phyloP scores from a whole-genome alignment of 306 rosid genomes.

The Quercus gilva region DNA sequence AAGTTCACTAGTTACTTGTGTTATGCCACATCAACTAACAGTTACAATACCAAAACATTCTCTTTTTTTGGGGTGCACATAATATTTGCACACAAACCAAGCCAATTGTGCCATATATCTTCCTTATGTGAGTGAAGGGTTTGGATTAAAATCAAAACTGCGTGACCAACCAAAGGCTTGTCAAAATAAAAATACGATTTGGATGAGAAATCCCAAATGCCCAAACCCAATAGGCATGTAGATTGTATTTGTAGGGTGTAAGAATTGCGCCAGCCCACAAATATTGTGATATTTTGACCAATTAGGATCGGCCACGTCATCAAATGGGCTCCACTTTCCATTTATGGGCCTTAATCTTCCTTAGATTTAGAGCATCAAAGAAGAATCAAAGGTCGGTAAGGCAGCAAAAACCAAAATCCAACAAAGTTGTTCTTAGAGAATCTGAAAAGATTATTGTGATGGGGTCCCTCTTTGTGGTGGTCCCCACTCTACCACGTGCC shows the following conservation, averaged over 20 bases:
- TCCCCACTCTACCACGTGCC: slow-evolving; percentile 22
- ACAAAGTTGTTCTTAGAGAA: background rate
- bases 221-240: background rate
- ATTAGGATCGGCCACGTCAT: slow-evolving; percentile 19
- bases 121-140: background rate
- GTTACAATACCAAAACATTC: no score
- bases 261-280: slow-evolving; percentile 26
- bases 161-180: slow-evolving; percentile 42
- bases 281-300: background rate
- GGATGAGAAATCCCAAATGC: background rate
- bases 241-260: background rate
- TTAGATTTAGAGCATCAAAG: background rate
- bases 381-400: background rate
- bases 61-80: background rate
- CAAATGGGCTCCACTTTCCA: slow-evolving; percentile 11
- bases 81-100: slow-evolving; percentile 18
- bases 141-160: slow-evolving; percentile 26
- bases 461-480: slow-evolving; percentile 26
- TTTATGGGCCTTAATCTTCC: slow-evolving; percentile 3
- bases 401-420: background rate
- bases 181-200: slow-evolving; percentile 5
- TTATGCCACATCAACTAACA: background rate
- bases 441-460: background rate
- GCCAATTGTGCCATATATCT: background rate
- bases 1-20: background rate